Conservation (phyloP, 2,329 filamentous ascomycete species). For the Monilinia fructicola region DNA sequence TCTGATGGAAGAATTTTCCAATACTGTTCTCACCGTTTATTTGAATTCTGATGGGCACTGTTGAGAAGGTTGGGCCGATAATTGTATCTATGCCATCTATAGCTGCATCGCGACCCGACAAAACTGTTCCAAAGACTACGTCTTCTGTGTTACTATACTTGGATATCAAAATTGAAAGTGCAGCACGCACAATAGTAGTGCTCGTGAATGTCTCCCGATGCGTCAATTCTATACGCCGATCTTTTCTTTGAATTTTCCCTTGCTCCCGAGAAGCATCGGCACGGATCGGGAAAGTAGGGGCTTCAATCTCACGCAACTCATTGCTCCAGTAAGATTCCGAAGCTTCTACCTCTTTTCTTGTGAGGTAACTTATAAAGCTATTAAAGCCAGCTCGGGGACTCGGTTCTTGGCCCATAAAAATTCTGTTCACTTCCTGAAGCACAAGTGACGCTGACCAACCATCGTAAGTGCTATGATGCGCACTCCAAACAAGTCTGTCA, state of each 20-base stretch:
- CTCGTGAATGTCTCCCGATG: neutral
- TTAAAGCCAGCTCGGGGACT: neutral
- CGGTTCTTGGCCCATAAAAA: constrained; percentile 26
- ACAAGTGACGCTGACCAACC: constrained; percentile 56
- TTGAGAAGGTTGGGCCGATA: constrained; percentile 38
- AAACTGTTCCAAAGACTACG: constrained; percentile 41
- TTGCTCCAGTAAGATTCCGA: constrained; percentile 24
- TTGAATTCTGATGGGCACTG: constrained; percentile 5
- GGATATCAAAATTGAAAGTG: constrained; percentile 30
- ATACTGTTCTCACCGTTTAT: neutral
- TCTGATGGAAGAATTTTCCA: neutral
- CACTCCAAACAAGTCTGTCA: constrained; percentile 20
- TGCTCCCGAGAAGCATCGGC: neutral
- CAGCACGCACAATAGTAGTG: neutral
- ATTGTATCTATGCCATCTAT: constrained; percentile 37
- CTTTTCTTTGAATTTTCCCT: neutral
- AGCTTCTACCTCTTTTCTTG: constrained; percentile 41
- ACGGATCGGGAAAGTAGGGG: constrained; percentile 47
- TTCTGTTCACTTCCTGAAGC: constrained; percentile 27
- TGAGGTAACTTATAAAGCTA: constrained; percentile 49
- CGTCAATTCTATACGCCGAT: neutral
- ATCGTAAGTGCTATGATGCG: constrained; percentile 60
- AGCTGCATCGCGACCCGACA: constrained; percentile 42
- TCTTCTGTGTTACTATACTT: constrained; percentile 38
- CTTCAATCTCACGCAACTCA: constrained; percentile 39